Evolutionary conservation across 306 rosid genomes (phyloP).

Genomic region (Corylus avellana): DNA sequence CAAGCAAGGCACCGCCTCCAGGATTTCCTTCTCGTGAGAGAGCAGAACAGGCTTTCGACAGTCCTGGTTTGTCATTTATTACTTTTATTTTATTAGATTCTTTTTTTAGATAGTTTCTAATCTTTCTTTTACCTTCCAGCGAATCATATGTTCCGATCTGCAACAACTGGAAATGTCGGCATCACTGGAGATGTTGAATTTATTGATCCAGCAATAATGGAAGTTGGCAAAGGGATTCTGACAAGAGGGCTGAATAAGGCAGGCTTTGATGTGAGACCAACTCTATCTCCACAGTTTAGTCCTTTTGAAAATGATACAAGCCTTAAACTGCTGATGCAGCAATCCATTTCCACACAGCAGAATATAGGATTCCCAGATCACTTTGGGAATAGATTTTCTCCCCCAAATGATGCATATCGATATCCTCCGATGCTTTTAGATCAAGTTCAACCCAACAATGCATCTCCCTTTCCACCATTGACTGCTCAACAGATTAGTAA

Average conservation of each 20-base stretch:
- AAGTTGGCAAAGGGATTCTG: slow-evolving; percentile 23
- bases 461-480: slow-evolving; percentile 36
- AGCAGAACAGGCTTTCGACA: slow-evolving; percentile 27
- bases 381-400: too few relatives aligned
- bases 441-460: slow-evolving; percentile 30
- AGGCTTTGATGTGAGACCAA: too few relatives aligned
- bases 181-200: slow-evolving; percentile 23
- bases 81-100: slow-evolving; percentile 15
- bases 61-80: slow-evolving; percentile 30
- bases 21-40: slow-evolving; percentile 32
- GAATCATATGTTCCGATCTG: slow-evolving; percentile 23
- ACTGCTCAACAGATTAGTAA: slow-evolving; percentile 15
- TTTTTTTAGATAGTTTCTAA: slow-evolving; percentile 10
- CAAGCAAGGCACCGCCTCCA: too few relatives aligned
- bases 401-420: too few relatives aligned
- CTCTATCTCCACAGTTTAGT: too few relatives aligned
- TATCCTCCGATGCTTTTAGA: too few relatives aligned
- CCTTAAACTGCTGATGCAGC: too few relatives aligned
- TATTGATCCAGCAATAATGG: slow-evolving; percentile 29
- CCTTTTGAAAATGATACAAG: too few relatives aligned
- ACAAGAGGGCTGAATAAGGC: too few relatives aligned
- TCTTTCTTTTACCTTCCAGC: slow-evolving; percentile 27
- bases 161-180: slow-evolving; percentile 37
- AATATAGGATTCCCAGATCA: too few relatives aligned
- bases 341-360: too few relatives aligned